Evolutionary conservation across 768 basidiomycete species (phyloP).

Genomic region (Porpolomopsis calyptriformis): DNA sequence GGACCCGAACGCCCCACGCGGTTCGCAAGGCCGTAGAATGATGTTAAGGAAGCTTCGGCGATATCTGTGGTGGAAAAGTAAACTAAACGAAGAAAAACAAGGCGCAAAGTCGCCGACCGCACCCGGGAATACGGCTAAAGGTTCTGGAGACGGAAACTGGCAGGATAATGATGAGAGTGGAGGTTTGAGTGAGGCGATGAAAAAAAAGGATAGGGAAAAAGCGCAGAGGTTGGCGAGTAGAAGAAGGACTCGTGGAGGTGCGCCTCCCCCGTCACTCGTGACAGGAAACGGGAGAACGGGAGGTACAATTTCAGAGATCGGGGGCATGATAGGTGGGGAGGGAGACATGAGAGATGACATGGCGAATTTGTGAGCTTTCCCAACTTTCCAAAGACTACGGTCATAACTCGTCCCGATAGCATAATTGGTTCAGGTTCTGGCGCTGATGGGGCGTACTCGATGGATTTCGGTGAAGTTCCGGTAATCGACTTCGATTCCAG

Average conservation of each 20-base stretch:
- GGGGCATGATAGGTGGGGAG: conserved; percentile 14
- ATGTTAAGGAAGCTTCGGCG: conserved; percentile 63
- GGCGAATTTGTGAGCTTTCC: conserved; percentile 43
- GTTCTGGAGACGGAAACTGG: conserved; percentile 16
- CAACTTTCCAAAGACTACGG: too few relatives aligned
- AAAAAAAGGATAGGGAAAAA: conserved; percentile 61
- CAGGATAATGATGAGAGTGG: conserved; percentile 21
- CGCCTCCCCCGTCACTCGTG: conserved; percentile 24
- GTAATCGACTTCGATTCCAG: conserved; percentile 29
- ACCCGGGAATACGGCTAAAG: conserved; percentile 15
- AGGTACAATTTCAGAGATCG: conserved; percentile 4
- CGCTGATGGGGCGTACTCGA: conserved; percentile 9
- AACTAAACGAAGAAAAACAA: conserved; percentile 29
- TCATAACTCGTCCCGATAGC: conserved; percentile 1
- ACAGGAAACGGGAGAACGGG: conserved; percentile 9
- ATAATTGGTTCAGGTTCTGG: conserved; percentile 19
- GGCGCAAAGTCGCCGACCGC: conserved; percentile 22
- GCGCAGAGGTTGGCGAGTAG: conserved; percentile 52
- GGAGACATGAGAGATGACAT: conserved; percentile 38
- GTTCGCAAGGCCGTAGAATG: conserved; percentile 60
- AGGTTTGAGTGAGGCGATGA: conserved; percentile 60
- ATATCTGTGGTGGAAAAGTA: conserved; percentile 78
- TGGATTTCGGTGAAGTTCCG: conserved; percentile 18
- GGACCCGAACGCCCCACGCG: conserved; percentile 45
- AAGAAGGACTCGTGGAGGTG: conserved; percentile 70